phyloP scores from a whole-genome alignment of 495 filamentous ascomycete species.

The Daldinia caldariorum region DNA sequence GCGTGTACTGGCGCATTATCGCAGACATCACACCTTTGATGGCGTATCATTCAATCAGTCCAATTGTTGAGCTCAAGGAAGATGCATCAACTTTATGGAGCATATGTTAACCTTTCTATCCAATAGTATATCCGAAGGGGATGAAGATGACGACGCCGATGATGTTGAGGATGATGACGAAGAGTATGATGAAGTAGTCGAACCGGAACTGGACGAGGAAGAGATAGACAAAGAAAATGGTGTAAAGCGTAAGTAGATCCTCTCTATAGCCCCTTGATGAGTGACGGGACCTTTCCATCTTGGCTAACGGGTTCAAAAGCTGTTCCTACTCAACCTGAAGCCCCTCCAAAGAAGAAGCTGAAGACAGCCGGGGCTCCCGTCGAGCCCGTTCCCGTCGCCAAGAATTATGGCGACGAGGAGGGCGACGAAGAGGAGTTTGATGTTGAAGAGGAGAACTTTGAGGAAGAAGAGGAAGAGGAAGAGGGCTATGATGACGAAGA shows the following conservation, averaged over 20 bases:
- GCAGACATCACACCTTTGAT: constrained; percentile 31
- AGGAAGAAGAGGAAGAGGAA: constrained; percentile 50
- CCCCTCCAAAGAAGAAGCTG: constrained; percentile 60
- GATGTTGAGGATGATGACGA: constrained; percentile 55
- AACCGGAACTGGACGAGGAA: constrained; percentile 42
- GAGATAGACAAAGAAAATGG: constrained; percentile 35
- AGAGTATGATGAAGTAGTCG: constrained; percentile 47
- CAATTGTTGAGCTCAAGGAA: background rate
- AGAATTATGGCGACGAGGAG: constrained; percentile 45
- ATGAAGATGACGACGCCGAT: constrained; percentile 52
- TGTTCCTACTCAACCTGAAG: constrained; percentile 43
- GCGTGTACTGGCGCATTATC: constrained; percentile 39
- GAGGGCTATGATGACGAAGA: constrained; percentile 51
- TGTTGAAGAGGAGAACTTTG: constrained; percentile 44
- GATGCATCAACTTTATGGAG: background rate
- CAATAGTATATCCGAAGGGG: constrained; percentile 46
- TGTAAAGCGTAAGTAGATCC: constrained; percentile 44
- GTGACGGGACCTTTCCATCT: background rate
- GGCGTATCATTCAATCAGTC: background rate
- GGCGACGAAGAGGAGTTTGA: constrained; percentile 49
- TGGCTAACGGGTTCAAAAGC: constrained; percentile 28
- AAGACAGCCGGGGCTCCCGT: constrained; percentile 50
- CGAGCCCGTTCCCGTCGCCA: constrained; percentile 43
- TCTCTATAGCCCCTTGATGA: background rate
- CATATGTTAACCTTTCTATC: constrained; percentile 19